Percentiles rank a stretch among this genome's conserved stretches.
Conservation (phyloP, 495 filamentous ascomycete species). For the Hyaloscypha variabilis region DNA sequence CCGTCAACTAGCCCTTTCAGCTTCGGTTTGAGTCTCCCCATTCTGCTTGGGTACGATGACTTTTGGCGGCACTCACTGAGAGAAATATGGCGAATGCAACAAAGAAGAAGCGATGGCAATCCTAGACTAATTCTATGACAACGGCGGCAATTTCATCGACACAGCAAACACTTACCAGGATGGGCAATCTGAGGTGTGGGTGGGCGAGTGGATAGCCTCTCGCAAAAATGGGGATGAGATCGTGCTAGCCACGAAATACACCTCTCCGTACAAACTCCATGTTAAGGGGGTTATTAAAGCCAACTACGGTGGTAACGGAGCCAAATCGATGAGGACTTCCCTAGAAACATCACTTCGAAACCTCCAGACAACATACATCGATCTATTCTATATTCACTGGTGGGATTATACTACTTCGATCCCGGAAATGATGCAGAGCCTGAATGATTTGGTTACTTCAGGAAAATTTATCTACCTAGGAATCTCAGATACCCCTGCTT, state of each 20-base stretch:
- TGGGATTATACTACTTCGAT: conserved; percentile 64
- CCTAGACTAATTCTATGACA: conserved; percentile 57
- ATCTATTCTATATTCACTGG: conserved; percentile 62
- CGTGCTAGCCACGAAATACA: conserved; percentile 68
- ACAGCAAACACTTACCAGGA: conserved; percentile 68
- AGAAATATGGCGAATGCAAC: conserved; percentile 46
- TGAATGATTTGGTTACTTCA: conserved; percentile 56
- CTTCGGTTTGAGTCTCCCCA: conserved; percentile 63
- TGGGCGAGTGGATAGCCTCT: conserved; percentile 69
- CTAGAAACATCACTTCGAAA: conserved; percentile 59
- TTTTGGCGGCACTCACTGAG: conserved; percentile 49
- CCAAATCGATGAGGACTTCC: conserved; percentile 55
- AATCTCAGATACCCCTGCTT: conserved; percentile 64
- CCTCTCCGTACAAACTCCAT: conserved; percentile 41
- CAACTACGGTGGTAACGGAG: conserved; percentile 60
- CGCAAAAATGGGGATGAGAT: conserved; percentile 58
- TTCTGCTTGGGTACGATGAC: conserved; percentile 65
- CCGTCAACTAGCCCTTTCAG: conserved; percentile 60
- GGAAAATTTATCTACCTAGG: conserved; percentile 68
- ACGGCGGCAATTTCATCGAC: conserved; percentile 74
- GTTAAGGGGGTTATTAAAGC: conserved; percentile 38
- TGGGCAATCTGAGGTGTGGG: conserved; percentile 62
- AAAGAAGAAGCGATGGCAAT: conserved; percentile 59
- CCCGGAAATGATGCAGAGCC: conserved; percentile 61
- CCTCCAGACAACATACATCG: conserved; percentile 66